Base-by-base conservation (phyloP, 352 stramenopile genomes). In the Phytophthora constricta region DNA sequence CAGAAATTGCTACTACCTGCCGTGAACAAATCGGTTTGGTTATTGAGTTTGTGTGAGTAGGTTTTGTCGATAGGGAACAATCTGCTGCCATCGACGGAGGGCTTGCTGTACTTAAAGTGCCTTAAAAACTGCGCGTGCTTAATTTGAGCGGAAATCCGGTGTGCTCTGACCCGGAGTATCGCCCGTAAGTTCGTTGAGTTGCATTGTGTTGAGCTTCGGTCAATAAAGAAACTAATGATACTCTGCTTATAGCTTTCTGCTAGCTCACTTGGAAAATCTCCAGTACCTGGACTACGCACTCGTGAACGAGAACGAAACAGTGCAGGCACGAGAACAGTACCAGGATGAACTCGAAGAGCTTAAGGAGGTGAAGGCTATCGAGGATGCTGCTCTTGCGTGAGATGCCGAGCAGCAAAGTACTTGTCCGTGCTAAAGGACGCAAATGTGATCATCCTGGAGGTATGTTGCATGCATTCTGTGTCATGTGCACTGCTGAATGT, bases 21-120 rank as follows among this genome's bases (percentile, higher is more conserved):
- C 2, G 34, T 37, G 31, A 13, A 13, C 31, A 37, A 37, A 49
- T 43, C 20, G 2, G 23, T 34, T 60, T 37, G 23, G 17, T 51
- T 26, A 17, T 27, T 58, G 13, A 48, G 4, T 19, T 50, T 16
- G 13, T 41, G 31, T 31, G 26, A 19, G 1, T 42, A 89, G 77
- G 96, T 96, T 41, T 80, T 98, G 2, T 97, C 88, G 2, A 79
- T 98, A 25, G 95, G 93, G 23, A 98, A 97, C 74, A 98, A 98
- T 61, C 76, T 82, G 9, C 82, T 98, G 20, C 66, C 76, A 4
- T 89, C 74, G 7, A 91, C 87, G 1, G 88, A 97, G 22, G 82
- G 76, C 0, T 42, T 94, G 14, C 23, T 93, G 16, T 91, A 94
- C 61, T 70, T 94, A 58, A 90, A 94, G 57, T 91, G 78, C 28